phyloP scores from a whole-genome alignment of 257 asterid genomes.

The Salvia hispanica region DNA sequence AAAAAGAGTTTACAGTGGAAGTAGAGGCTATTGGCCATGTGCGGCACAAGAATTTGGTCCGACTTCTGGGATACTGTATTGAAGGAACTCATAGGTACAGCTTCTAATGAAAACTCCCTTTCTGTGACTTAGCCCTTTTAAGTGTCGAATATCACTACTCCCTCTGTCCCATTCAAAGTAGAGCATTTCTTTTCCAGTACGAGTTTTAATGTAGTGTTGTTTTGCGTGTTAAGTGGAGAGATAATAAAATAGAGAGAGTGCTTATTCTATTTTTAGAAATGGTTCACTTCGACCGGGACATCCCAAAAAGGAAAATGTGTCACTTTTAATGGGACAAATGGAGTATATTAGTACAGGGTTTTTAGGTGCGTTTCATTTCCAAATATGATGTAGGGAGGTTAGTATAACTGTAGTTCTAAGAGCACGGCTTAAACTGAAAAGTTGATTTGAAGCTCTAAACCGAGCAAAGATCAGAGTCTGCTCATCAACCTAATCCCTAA shows the following conservation, averaged over 20 bases:
- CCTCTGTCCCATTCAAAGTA: no score
- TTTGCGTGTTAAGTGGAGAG: no score
- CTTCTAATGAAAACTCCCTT: not conserved
- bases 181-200: no score
- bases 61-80: slow-evolving; percentile 90
- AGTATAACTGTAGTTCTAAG: not conserved
- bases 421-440: not conserved
- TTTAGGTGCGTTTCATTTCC: no score
- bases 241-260: no score
- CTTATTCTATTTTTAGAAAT: no score
- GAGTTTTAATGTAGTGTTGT: no score
- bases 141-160: not conserved
- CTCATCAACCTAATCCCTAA: not conserved
- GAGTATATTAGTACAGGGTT: no score
- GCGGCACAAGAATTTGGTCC: slow-evolving; percentile 91
- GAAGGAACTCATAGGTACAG: slow-evolving; percentile 97
- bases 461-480: slow-evolving; percentile 3
- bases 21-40: slow-evolving; percentile 98
- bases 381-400: no score
- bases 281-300: no score
- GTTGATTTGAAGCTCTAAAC: slow-evolving; percentile 11
- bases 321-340: no score
- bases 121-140: not conserved
- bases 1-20: slow-evolving; percentile 89
- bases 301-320: no score